Evolutionary conservation across 805 yeast species (phyloP).

Genomic region (Wickerhamiella australiensis): DNA sequence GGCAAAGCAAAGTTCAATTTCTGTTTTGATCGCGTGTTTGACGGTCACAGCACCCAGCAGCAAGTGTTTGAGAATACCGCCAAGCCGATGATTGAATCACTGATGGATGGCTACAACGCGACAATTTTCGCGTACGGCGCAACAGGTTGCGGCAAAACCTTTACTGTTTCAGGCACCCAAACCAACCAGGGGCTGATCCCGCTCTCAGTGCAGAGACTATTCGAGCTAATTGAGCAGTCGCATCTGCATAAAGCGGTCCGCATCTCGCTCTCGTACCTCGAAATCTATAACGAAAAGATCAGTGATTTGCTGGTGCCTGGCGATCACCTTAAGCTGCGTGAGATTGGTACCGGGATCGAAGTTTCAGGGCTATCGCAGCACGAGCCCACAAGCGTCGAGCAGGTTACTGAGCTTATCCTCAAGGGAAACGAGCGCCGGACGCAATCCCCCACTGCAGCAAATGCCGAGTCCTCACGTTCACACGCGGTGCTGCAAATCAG

Average conservation of each 20-base stretch:
- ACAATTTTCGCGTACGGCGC: conserved; percentile 93
- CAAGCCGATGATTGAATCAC: conserved; percentile 55
- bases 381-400: conserved; percentile 34
- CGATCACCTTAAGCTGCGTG: conserved; percentile 48
- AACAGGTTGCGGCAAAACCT: conserved; percentile 96
- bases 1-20: conserved; percentile 36
- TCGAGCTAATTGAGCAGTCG: conserved; percentile 44
- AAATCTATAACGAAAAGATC: conserved; percentile 83
- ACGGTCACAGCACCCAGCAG: conserved; percentile 48
- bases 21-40: conserved; percentile 72
- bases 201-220: conserved; percentile 65
- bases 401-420: conserved; percentile 18
- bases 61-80: conserved; percentile 60
- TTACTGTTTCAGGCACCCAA: conserved; percentile 69
- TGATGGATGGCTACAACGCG: conserved; percentile 76
- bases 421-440: conserved; percentile 36
- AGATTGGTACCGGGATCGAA: conserved; percentile 47
- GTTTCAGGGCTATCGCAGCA: conserved; percentile 63
- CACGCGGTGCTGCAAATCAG: conserved; percentile 86
- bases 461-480: conserved; percentile 79
- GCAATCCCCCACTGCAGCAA: conserved; percentile 80
- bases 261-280: conserved; percentile 54
- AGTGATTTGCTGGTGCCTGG: conserved; percentile 59
- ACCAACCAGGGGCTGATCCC: conserved; percentile 70
- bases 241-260: conserved; percentile 45